Evolutionary conservation across 352 stramenopile genomes (phyloP).

Genomic region (Phytopythium helicoides): DNA sequence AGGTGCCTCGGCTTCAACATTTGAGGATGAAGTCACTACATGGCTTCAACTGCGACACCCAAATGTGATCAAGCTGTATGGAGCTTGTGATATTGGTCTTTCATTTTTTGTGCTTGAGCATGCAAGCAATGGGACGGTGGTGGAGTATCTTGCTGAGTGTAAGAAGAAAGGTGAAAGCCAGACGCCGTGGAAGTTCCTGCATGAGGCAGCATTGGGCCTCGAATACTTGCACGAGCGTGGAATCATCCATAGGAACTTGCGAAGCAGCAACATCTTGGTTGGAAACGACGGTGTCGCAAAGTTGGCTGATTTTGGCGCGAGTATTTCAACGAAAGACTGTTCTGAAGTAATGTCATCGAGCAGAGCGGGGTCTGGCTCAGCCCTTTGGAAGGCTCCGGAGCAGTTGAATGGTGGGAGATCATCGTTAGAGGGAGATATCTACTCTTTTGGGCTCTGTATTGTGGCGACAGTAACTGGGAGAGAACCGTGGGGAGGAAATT

Average conservation of each 20-base stretch:
- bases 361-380: neutral
- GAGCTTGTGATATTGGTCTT: slow-evolving; percentile 9
- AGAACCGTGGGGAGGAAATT: too few relatives aligned
- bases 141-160: slow-evolving; percentile 5
- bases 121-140: slow-evolving; percentile 9
- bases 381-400: too few relatives aligned
- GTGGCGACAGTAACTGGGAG: too few relatives aligned
- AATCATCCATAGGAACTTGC: slow-evolving; percentile 15
- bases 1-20: neutral
- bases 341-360: neutral
- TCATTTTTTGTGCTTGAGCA: slow-evolving; percentile 12
- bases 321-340: neutral
- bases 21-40: slow-evolving; percentile 5
- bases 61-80: slow-evolving; percentile 17
- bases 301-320: slow-evolving; percentile 4
- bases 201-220: slow-evolving; percentile 22
- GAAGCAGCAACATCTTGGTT: slow-evolving; percentile 8
- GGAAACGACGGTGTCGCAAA: slow-evolving; percentile 11
- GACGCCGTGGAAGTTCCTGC: slow-evolving; percentile 11
- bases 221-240: slow-evolving; percentile 24
- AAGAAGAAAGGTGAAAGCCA: neutral
- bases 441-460: too few relatives aligned
- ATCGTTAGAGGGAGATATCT: too few relatives aligned
- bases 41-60: slow-evolving; percentile 15
- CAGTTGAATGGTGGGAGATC: too few relatives aligned